phyloP scores from a whole-genome alignment of 2,329 filamentous ascomycete species.

The Cucurbitaria berberidis region DNA sequence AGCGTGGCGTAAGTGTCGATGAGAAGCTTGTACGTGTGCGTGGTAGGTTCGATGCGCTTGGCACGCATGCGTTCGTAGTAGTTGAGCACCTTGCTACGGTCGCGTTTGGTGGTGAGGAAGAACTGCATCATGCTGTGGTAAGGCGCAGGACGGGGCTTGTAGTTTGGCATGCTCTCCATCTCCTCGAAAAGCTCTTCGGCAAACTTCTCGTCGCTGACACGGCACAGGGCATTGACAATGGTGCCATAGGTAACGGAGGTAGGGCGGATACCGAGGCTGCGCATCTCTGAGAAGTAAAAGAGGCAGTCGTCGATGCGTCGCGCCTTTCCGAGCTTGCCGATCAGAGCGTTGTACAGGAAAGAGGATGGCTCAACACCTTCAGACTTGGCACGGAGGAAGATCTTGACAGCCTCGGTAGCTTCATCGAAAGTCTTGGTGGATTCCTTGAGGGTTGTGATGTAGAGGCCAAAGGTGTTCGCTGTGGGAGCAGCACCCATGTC shows the following conservation, averaged over 20 bases:
- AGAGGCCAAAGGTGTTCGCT: constrained; percentile 96
- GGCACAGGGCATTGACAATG: constrained; percentile 95
- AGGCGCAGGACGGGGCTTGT: constrained; percentile 94
- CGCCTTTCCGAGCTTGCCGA: constrained; percentile 97
- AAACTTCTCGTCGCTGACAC: constrained; percentile 96
- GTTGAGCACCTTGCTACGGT: constrained; percentile 88
- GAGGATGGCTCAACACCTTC: constrained; percentile 96
- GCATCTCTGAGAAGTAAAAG: constrained; percentile 98
- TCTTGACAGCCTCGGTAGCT: constrained; percentile 93
- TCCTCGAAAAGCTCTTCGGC: constrained; percentile 98
- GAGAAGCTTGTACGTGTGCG: constrained; percentile 96
- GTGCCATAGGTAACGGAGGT: constrained; percentile 98
- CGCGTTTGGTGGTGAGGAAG: constrained; percentile 96
- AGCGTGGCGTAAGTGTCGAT: constrained; percentile 95
- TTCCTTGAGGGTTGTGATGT: constrained; percentile 99
- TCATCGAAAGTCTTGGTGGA: constrained; percentile 98
- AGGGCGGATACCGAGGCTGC: constrained; percentile 86
- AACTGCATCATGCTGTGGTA: constrained; percentile 99
- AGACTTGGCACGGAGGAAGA: constrained; percentile 90
- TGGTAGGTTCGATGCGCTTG: constrained; percentile 85
- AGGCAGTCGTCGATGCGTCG: constrained; percentile 97
- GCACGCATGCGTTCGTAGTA: constrained; percentile 96
- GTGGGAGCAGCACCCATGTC: constrained; percentile 91
- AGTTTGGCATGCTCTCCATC: constrained; percentile 99
- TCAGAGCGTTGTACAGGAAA: constrained; percentile 97